phyloP scores from a whole-genome alignment of 371 early-diverging fungal genomes.

The Thermomucor indicae-seudaticae region DNA sequence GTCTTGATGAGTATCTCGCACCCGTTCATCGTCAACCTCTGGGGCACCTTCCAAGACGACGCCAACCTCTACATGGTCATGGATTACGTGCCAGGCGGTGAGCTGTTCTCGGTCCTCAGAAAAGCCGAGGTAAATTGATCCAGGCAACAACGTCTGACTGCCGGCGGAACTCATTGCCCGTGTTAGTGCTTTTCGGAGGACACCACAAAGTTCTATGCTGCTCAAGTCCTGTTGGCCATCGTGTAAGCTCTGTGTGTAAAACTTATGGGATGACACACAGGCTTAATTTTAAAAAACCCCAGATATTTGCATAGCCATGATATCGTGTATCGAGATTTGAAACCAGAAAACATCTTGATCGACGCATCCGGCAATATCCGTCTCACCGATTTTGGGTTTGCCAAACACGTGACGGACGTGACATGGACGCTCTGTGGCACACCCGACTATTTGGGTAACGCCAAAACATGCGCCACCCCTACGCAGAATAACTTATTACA shows the following conservation, averaged over 20 bases:
- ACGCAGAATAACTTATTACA: not conserved
- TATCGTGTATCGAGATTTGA: slow-evolving; percentile 94
- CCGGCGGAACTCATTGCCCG: too few species aligned
- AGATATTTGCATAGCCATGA: slow-evolving; percentile 86
- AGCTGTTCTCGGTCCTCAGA: slow-evolving; percentile 80
- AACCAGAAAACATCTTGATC: slow-evolving; percentile 93
- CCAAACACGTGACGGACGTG: slow-evolving; percentile 76
- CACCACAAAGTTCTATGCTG: slow-evolving; percentile 81
- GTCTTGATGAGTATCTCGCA: slow-evolving; percentile 80
- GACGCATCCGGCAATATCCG: slow-evolving; percentile 93
- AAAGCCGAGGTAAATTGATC: slow-evolving; percentile 19
- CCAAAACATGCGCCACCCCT: not conserved
- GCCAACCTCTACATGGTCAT: slow-evolving; percentile 89
- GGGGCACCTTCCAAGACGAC: slow-evolving; percentile 79
- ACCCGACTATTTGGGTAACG: slow-evolving; percentile 82
- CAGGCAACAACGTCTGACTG: too few species aligned
- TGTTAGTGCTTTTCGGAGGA: slow-evolving; percentile 86
- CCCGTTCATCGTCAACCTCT: slow-evolving; percentile 91
- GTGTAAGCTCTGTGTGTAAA: slow-evolving; percentile 32
- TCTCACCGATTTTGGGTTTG: slow-evolving; percentile 99
- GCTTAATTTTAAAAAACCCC: not conserved
- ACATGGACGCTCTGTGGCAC: slow-evolving; percentile 95
- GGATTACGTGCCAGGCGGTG: slow-evolving; percentile 96
- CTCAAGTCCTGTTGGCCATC: slow-evolving; percentile 76
- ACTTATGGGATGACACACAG: too few species aligned